Evolutionary conservation across 176 grass and related monocot genomes (phyloP).

Genomic region (Triticum urartu): DNA sequence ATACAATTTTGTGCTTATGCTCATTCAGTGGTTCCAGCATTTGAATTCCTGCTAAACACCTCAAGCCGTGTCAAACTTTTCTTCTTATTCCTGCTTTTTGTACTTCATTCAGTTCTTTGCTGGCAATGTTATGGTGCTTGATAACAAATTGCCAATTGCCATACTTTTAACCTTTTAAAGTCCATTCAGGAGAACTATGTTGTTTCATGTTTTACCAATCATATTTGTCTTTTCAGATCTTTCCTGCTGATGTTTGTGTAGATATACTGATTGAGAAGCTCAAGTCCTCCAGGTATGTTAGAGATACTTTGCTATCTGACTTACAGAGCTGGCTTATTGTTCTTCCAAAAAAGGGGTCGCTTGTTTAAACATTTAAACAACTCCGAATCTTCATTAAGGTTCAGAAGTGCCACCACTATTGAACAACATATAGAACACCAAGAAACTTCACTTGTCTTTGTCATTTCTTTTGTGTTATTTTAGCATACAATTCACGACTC

Average conservation of each 20-base stretch:
- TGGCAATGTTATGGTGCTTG: conserved; percentile 8
- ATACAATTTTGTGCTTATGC: background rate
- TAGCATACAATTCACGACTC: background rate
- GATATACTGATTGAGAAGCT: conserved; percentile 62
- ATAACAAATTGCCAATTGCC: background rate
- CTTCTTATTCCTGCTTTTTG: background rate
- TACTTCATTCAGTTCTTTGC: background rate
- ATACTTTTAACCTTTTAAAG: background rate
- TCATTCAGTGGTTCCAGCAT: background rate
- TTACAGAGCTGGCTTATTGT: background rate
- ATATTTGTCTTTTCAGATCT: conserved; percentile 60
- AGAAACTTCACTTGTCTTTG: background rate
- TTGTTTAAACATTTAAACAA: conserved; percentile 16
- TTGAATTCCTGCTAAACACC: background rate
- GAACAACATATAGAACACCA: background rate
- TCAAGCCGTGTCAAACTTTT: background rate
- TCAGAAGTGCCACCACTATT: too few relatives aligned
- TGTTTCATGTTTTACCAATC: conserved; percentile 19
- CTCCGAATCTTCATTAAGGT: too few relatives aligned
- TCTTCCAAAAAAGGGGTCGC: background rate
- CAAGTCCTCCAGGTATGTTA: conserved; percentile 57
- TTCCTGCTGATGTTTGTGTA: conserved; percentile 69
- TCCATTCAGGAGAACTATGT: background rate
- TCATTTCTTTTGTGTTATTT: conserved; percentile 1
- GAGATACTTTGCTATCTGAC: conserved; percentile 28